Conservation (phyloP, 306 rosid species). For the Parietaria judaica region DNA sequence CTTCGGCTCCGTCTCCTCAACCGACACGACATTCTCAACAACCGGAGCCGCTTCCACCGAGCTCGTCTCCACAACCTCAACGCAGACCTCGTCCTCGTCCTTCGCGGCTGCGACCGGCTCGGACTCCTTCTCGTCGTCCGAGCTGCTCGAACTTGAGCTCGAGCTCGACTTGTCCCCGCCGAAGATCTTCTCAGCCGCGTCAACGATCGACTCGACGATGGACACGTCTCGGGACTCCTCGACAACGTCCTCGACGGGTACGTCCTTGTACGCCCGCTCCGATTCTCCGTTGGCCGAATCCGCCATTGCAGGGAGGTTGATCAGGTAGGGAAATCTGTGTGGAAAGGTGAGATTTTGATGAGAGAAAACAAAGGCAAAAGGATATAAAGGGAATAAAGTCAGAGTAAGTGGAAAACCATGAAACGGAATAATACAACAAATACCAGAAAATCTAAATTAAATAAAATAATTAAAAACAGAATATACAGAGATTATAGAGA, state of each 20-base stretch:
- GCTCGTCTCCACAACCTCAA: neutral
- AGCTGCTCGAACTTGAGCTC: slow-evolving; percentile 9
- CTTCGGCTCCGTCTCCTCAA: neutral
- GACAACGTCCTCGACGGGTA: slow-evolving; percentile 16
- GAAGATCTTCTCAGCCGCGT: slow-evolving; percentile 5
- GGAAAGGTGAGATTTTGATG: neutral
- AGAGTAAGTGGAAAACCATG: slow-evolving; percentile 8
- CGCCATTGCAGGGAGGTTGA: neutral
- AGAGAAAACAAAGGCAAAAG: neutral
- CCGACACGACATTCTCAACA: neutral
- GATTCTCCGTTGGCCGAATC: slow-evolving; percentile 20
- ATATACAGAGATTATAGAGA: neutral
- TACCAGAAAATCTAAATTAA: neutral
- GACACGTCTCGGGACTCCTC: slow-evolving; percentile 11
- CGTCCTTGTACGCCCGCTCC: slow-evolving; percentile 14
- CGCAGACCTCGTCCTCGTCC: neutral
- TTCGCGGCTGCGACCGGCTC: neutral
- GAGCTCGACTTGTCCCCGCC: slow-evolving; percentile 8
- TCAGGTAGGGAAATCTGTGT: neutral
- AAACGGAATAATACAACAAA: neutral
- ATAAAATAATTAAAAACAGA: neutral
- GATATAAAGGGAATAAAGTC: slow-evolving; percentile 9
- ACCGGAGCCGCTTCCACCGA: neutral
- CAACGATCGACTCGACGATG: slow-evolving; percentile 10
- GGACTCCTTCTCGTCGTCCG: slow-evolving; percentile 18